A percentile compares a stretch with the other conserved stretches of the same genome.
phyloP scores from a whole-genome alignment of 106 monocot genomes.

The Gastrodia elata region DNA sequence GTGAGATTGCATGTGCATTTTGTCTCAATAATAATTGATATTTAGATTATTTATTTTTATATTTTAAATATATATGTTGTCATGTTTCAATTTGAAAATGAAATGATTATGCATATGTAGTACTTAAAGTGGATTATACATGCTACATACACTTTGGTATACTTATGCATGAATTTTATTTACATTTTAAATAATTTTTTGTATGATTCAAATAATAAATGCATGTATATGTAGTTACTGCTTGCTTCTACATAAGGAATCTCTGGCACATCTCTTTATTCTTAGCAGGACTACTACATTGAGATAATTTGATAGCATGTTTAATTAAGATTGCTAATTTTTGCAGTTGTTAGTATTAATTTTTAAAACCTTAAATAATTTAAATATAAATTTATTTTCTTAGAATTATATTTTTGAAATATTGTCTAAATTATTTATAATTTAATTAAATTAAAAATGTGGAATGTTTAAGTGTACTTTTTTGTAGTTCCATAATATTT shows the following conservation, averaged over 20 bases:
- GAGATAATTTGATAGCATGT: background rate
- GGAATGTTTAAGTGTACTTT: too few species aligned
- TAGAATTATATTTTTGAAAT: too few species aligned
- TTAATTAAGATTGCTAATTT: slow-evolving; percentile 8
- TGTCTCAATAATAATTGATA: background rate
- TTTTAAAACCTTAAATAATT: too few species aligned
- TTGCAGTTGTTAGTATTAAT: slow-evolving; percentile 78
- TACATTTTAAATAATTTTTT: background rate
- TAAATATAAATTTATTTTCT: too few species aligned
- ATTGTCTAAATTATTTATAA: too few species aligned
- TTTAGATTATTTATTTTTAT: background rate
- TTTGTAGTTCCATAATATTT: too few species aligned
- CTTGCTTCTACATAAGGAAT: background rate
- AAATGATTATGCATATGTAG: background rate
- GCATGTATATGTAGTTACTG: background rate
- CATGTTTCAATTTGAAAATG: background rate
- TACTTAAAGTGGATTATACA: too few species aligned
- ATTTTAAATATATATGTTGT: background rate
- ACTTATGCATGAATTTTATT: background rate
- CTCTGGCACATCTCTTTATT: background rate
- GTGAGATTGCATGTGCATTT: background rate
- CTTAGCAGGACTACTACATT: background rate
- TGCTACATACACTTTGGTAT: background rate
- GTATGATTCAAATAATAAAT: background rate
- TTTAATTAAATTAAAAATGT: too few species aligned